phyloP scores from a whole-genome alignment of 2,329 filamentous ascomycete species.

The Neocucurbitaria cava region DNA sequence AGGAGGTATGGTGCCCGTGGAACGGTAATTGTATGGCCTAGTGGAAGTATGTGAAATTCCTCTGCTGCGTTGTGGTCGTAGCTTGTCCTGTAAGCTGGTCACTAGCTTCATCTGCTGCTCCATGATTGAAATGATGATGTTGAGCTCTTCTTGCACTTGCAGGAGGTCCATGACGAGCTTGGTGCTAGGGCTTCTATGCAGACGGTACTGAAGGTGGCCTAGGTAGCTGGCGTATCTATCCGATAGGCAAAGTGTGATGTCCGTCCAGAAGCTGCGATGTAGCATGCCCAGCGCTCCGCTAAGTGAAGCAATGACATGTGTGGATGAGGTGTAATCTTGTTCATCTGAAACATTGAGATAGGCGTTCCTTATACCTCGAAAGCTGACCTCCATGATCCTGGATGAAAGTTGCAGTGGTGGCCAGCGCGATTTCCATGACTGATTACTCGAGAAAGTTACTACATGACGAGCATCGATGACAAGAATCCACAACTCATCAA shows the following conservation, averaged over 20 bases:
- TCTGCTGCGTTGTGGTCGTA: slow-evolving; percentile 11
- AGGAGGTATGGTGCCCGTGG: slow-evolving; percentile 22
- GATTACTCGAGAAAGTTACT: slow-evolving; percentile 53
- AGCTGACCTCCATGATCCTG: slow-evolving; percentile 51
- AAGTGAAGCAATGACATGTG: slow-evolving; percentile 48
- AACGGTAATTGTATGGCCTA: slow-evolving; percentile 15
- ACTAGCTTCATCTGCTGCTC: slow-evolving; percentile 52
- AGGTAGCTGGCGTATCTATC: slow-evolving; percentile 54
- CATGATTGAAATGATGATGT: slow-evolving; percentile 54
- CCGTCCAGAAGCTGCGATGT: slow-evolving; percentile 54
- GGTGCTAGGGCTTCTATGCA: slow-evolving; percentile 51
- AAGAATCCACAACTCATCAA: slow-evolving; percentile 54
- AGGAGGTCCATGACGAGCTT: slow-evolving; percentile 55
- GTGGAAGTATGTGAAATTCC: slow-evolving; percentile 13
- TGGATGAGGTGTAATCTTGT: slow-evolving; percentile 48
- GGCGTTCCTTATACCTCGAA: slow-evolving; percentile 50
- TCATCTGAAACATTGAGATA: slow-evolving; percentile 42
- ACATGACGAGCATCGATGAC: slow-evolving; percentile 50
- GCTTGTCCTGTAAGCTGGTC: slow-evolving; percentile 31
- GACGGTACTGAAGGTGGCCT: slow-evolving; percentile 52
- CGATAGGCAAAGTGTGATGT: slow-evolving; percentile 50
- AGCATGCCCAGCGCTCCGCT: slow-evolving; percentile 53
- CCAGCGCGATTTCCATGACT: slow-evolving; percentile 54
- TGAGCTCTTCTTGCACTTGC: slow-evolving; percentile 54
- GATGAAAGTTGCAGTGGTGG: slow-evolving; percentile 51